Conservation (phyloP, 1,139 yeast species). For the Pichia inconspicua region DNA sequence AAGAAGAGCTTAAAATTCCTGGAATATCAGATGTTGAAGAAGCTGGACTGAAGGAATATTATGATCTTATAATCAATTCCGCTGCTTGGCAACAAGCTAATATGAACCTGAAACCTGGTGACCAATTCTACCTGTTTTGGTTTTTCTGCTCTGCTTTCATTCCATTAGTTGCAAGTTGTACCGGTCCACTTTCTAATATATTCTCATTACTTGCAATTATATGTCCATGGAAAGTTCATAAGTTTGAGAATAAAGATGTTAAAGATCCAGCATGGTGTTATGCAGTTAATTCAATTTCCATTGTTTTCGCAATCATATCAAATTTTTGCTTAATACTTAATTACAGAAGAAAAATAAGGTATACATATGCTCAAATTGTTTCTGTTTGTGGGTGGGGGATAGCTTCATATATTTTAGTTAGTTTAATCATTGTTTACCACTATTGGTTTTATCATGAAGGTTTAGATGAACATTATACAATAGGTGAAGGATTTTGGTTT, state of each 20-base stretch:
- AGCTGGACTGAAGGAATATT: slow-evolving; percentile 16
- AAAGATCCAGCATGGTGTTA: slow-evolving; percentile 40
- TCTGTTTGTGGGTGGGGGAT: slow-evolving; percentile 57
- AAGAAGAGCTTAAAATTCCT: not conserved
- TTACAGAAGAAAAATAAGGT: slow-evolving; percentile 51
- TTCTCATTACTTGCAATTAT: slow-evolving; percentile 65
- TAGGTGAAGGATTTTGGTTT: slow-evolving; percentile 70
- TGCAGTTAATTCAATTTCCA: slow-evolving; percentile 51
- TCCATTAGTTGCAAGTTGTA: slow-evolving; percentile 67
- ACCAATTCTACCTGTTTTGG: slow-evolving; percentile 45
- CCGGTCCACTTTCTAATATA: slow-evolving; percentile 73
- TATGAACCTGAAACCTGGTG: slow-evolving; percentile 38
- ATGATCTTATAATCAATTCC: slow-evolving; percentile 19
- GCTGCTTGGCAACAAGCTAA: slow-evolving; percentile 25
- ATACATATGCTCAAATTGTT: slow-evolving; percentile 49
- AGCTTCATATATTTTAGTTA: slow-evolving; percentile 46
- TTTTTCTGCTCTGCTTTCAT: slow-evolving; percentile 54
- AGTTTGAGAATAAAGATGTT: slow-evolving; percentile 19
- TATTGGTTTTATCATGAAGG: slow-evolving; percentile 17
- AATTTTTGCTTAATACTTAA: slow-evolving; percentile 60
- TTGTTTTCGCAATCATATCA: slow-evolving; percentile 57
- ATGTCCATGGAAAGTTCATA: slow-evolving; percentile 53
- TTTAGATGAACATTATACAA: slow-evolving; percentile 17
- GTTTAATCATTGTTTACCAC: slow-evolving; percentile 35
- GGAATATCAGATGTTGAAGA: slow-evolving; percentile 10